phyloP scores from a whole-genome alignment of 805 yeast species.

The Candida methanosorbosa region DNA sequence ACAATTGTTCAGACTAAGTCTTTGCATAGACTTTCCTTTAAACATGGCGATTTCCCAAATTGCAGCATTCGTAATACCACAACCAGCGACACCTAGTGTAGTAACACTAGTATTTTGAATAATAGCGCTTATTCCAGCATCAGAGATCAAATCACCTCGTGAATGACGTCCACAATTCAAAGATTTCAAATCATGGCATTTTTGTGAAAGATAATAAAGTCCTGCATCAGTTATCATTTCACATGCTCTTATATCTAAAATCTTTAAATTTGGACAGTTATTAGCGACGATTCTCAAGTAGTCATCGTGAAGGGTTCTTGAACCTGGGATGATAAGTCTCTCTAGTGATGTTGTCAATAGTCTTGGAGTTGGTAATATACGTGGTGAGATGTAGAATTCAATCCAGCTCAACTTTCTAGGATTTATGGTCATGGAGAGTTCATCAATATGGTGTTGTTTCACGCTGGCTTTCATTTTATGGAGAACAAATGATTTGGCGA shows the following conservation, averaged over 20 bases:
- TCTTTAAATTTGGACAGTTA: slow-evolving; percentile 48
- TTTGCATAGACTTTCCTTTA: slow-evolving; percentile 36
- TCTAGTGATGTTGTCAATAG: slow-evolving; percentile 34
- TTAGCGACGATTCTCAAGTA: slow-evolving; percentile 44
- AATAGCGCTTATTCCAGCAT: slow-evolving; percentile 52
- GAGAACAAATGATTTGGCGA: slow-evolving; percentile 40
- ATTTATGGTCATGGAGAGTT: slow-evolving; percentile 29
- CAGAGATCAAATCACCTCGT: slow-evolving; percentile 60
- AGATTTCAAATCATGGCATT: slow-evolving; percentile 47
- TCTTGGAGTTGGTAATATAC: slow-evolving; percentile 43
- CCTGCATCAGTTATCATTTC: slow-evolving; percentile 71
- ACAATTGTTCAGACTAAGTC: slow-evolving; percentile 75
- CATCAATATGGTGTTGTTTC: slow-evolving; percentile 44
- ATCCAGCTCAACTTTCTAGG: slow-evolving; percentile 53
- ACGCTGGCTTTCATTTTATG: slow-evolving; percentile 48
- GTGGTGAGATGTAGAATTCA: slow-evolving; percentile 80
- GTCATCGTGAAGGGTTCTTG: slow-evolving; percentile 50
- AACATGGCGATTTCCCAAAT: slow-evolving; percentile 71
- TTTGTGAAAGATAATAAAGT: slow-evolving; percentile 51
- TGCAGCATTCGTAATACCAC: slow-evolving; percentile 65
- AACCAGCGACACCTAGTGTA: slow-evolving; percentile 87
- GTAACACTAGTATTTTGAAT: slow-evolving; percentile 46
- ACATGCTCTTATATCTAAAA: slow-evolving; percentile 78
- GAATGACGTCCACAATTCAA: slow-evolving; percentile 76
- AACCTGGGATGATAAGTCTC: slow-evolving; percentile 63